Evolutionary conservation across 768 basidiomycete genomes (phyloP).

Genomic region (Panaeolus cyanescens): DNA sequence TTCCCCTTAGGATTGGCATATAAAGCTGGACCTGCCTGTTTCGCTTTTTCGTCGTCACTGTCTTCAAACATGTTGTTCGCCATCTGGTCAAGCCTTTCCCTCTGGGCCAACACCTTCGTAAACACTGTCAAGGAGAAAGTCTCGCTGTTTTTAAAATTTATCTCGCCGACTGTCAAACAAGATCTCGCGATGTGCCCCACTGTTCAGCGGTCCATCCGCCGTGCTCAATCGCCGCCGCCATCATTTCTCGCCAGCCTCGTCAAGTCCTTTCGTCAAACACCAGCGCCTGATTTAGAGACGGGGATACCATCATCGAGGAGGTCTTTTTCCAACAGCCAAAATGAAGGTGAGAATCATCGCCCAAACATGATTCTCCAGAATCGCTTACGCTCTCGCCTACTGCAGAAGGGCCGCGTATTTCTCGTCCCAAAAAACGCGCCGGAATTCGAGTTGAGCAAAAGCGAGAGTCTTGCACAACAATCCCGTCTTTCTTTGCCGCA

Average conservation of each 20-base stretch:
- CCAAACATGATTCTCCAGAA: not conserved
- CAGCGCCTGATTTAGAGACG: not conserved
- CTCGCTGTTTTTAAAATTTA: not conserved
- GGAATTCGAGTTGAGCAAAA: not conserved
- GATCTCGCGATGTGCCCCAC: not conserved
- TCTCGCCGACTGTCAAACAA: not conserved
- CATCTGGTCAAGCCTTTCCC: not conserved
- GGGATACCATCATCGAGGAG: no score
- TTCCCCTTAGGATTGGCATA: not conserved
- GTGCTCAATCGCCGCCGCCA: not conserved
- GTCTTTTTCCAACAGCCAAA: not conserved
- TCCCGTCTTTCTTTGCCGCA: not conserved
- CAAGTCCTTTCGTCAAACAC: not conserved
- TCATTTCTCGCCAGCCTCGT: not conserved
- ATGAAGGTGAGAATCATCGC: not conserved
- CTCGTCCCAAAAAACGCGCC: not conserved
- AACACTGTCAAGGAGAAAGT: not conserved
- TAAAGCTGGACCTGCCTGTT: not conserved
- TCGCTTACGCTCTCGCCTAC: no score
- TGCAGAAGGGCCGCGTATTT: no score
- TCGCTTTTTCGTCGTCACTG: not conserved
- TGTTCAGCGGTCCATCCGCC: not conserved
- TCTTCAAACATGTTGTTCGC: not conserved
- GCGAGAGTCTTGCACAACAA: not conserved
- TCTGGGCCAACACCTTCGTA: not conserved